These are phyloP conservation scores for Pseudogymnoascus sp. DNA, from an alignment of 2,329 filamentous ascomycete species.

Conservation along the genomic window DNA sequence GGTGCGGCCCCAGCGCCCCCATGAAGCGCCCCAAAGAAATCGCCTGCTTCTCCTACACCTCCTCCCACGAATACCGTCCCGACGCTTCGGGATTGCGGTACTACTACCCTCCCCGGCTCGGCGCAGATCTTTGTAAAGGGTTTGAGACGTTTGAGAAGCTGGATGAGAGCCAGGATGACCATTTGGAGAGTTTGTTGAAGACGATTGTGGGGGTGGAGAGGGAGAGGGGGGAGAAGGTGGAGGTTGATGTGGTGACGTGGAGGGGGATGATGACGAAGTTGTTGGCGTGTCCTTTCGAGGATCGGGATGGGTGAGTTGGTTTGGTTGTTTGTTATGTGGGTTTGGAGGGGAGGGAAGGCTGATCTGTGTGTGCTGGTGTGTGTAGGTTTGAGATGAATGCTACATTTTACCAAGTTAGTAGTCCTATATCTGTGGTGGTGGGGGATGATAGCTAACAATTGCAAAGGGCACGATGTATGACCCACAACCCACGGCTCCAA, in stretches of 20 bases:
- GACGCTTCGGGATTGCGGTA: conserved; percentile 76
- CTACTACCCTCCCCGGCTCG: conserved; percentile 71
- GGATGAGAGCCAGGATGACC: conserved; percentile 75
- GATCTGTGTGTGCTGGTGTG: conserved; percentile 7
- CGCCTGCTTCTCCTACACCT: conserved; percentile 86
- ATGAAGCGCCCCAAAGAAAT: conserved; percentile 85
- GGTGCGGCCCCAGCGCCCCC: conserved; percentile 56
- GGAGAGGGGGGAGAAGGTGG: conserved; percentile 54
- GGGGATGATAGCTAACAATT: conserved; percentile 14
- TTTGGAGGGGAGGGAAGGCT: not conserved
- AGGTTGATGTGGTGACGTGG: conserved; percentile 83
- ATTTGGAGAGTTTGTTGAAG: conserved; percentile 73
- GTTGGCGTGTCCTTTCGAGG: conserved; percentile 9
- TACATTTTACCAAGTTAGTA: conserved; percentile 72
- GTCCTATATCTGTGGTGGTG: conserved; percentile 10
- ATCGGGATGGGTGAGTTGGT: not conserved
- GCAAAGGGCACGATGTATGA: conserved; percentile 46
- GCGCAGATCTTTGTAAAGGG: conserved; percentile 67
- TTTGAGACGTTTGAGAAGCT: conserved; percentile 77
- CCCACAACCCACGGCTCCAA: conserved; percentile 13
- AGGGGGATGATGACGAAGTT: conserved; percentile 98
- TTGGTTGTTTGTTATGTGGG: not conserved
- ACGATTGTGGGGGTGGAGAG: conserved; percentile 68
- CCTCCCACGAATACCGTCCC: conserved; percentile 65
- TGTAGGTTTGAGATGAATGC: conserved; percentile 90